These are phyloP conservation scores for Telfairia occidentalis DNA, from an alignment of 331 rosid species.

Conservation along the genomic window DNA sequence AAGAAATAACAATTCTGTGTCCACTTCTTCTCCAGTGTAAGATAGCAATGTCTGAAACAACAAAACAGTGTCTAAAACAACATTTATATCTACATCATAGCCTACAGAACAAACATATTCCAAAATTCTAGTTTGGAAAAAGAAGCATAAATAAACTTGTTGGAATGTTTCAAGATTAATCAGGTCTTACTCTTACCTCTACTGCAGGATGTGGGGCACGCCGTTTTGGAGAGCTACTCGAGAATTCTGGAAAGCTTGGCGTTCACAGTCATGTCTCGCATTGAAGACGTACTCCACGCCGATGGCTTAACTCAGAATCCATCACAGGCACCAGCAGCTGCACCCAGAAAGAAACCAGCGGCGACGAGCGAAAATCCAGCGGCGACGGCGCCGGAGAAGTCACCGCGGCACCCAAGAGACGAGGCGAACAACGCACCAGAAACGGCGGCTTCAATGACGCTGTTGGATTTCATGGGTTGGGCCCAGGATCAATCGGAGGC, in stretches of 20 bases:
- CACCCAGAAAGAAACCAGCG: conserved; percentile 17
- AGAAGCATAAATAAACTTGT: not conserved
- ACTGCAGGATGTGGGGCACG: conserved; percentile 89
- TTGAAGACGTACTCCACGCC: conserved; percentile 86
- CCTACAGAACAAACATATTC: not conserved
- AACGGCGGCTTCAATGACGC: conserved; percentile 44
- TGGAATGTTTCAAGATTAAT: not conserved
- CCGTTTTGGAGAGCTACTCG: conserved; percentile 92
- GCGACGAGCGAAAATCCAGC: conserved; percentile 14
- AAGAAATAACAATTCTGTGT: not conserved
- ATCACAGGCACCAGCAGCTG: conserved; percentile 14
- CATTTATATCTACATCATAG: not conserved
- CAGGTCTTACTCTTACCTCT: not conserved
- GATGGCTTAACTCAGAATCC: conserved; percentile 49
- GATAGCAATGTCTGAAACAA: not conserved
- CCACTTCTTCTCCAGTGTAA: not conserved
- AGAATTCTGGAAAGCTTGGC: conserved; percentile 92
- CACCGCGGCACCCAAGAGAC: conserved; percentile 33
- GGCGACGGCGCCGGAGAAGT: conserved; percentile 20
- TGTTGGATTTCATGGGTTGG: conserved; percentile 97
- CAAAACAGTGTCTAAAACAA: not conserved
- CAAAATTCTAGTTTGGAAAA: not conserved
- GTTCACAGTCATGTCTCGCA: conserved; percentile 79
- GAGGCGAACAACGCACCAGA: conserved; percentile 23
- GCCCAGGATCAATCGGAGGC: conserved; percentile 35